phyloP scores from a whole-genome alignment of 495 filamentous ascomycete species.

The Penicillium salamii region DNA sequence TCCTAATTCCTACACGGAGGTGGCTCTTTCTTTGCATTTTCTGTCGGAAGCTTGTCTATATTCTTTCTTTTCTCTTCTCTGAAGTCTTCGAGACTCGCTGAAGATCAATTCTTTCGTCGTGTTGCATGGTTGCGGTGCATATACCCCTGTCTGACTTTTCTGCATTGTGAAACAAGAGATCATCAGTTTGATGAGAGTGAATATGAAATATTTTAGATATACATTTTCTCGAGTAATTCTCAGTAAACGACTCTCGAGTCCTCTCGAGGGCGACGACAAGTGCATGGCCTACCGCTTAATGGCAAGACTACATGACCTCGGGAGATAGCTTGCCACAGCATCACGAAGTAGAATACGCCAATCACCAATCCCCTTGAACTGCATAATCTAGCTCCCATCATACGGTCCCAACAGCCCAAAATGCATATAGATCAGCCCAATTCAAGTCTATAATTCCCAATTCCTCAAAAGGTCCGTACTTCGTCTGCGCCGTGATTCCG shows the following conservation, averaged over 20 bases:
- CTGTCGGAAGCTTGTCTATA: constrained; percentile 12
- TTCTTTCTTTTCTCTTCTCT: constrained; percentile 6
- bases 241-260: no score
- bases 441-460: constrained; percentile 4
- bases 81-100: constrained; percentile 5
- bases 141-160: constrained; percentile 40
- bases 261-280: no score
- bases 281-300: no score
- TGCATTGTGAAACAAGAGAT: constrained; percentile 31
- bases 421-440: constrained; percentile 1
- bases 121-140: constrained; percentile 39
- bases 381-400: no score
- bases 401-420: neutral
- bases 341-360: no score
- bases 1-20: constrained; percentile 17
- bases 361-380: no score
- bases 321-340: neutral
- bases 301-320: neutral
- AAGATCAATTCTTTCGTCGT: constrained; percentile 27
- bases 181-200: constrained; percentile 8
- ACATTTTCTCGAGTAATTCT: no score
- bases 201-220: constrained; percentile 10
- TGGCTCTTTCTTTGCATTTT: constrained; percentile 25
- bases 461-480: no score
- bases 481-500: constrained; percentile 9